Evolutionary conservation across 2,329 filamentous ascomycete genomes (phyloP), one percentile per base, ranked within the genome.

Genomic region (Diaporthe australafricana): DNA sequence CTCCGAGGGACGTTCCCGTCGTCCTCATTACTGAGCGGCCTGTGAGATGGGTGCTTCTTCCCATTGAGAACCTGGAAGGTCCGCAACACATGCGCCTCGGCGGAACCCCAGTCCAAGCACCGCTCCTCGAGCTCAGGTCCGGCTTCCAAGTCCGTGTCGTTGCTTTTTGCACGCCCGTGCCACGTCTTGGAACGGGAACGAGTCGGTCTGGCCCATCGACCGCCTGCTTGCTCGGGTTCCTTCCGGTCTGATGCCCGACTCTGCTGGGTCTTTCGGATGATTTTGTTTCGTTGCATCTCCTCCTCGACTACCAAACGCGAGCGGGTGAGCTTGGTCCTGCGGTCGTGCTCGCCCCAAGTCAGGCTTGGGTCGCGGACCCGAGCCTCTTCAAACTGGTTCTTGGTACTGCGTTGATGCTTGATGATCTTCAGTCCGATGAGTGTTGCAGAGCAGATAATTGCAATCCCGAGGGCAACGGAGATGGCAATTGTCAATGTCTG

Each of bases 201-300:
- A 5, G 30, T n/a, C 3, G 63, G 40, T 14, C 45, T 63, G 3
- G 25, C 35, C 40, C 11, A 47, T 17, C n/a, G 22, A 42, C 25
- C 5, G 56, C 5, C n/a, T 50, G 17, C 16, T 38, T 48, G 48
- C 2, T 8, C 48, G 25, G 40, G n/a, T 17, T 68, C 69, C 1
- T 57, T 53, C 53, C 62, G 7, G 25, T 62, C 63, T 22, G 75
- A 78, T 12, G 67, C 68, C n/a, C 74, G 73, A 67, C 73, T 75
- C 67, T 76, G 74, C 6, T 75, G 73, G 8, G 75, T 75, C 63
- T 77, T 77, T 17, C 72, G 69, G 35, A 77, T 75, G 22, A 77
- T 75, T 47, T 55, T 70, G 55, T 60, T 70, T 14, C 76, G 75
- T 68, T 75, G 74, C n/a, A 74, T 22, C 35, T 77, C 75, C 25